Base-by-base conservation (phyloP, 192 early-diverging fungal genomes). In the Coemansia sp. region DNA sequence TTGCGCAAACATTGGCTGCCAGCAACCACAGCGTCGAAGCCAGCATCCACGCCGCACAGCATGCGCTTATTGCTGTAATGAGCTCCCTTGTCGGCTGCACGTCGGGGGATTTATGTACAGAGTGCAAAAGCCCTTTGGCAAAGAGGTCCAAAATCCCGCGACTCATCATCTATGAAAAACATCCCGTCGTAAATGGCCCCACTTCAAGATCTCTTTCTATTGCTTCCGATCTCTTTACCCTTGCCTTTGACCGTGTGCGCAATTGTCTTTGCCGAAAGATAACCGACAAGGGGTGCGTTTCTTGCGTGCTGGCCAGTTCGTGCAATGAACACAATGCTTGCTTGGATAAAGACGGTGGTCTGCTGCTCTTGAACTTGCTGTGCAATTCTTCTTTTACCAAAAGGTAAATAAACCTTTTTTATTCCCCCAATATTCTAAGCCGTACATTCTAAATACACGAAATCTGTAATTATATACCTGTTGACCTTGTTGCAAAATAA, bases 31-130 rank as follows among this genome's bases (percentile, higher is more conserved):
- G 63, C 12, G 60, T 81, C 3, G 75, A 70, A 20, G 74, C 69
- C 4, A 62, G 67, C n/a, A 56, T 81, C 10, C 79, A 81, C 33
- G 79, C 49, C 2, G 73, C 71, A 8, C 67, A 69, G 49, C 79
- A 81, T 36, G 66, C 62, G 5, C 41, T 81, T 5, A 16, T 72
- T 23, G n/a, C 43, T 20, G 52, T 30, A 0, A 11, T 81, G 23
- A 30, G 45, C 9, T 8, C 16, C 0, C 1, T 55, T 14, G 57
- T 61, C 5, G 56, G 61, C 15, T 70, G 64, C 35, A 21, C 20
- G 35, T 2, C 45, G 5, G 24, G 7, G 5, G 64, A 61, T 16
- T 30, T 79, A 14, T 51, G 45, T 3, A 79, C 77, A 5, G 64
- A 63, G 57, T 79, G 77, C 60, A 71, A 60, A 15, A 67, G 68